Conservation (phyloP, 2,329 filamentous ascomycete species). For the Chaetoscypha palmicola region DNA sequence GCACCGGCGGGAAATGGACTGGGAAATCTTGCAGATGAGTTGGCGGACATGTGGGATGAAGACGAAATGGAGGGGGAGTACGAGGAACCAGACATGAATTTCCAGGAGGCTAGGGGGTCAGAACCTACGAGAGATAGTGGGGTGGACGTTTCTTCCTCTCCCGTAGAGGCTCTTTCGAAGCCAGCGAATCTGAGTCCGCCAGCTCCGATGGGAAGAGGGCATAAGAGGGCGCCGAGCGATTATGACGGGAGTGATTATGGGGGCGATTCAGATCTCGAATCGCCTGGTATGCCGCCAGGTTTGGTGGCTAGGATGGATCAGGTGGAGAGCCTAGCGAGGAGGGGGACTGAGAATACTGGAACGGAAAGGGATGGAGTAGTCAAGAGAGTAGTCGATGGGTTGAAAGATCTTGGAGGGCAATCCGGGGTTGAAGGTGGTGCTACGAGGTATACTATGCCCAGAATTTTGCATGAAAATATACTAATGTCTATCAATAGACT, state of each 20-base stretch:
- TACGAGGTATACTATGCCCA: slow-evolving; percentile 54
- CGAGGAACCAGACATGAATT: slow-evolving; percentile 39
- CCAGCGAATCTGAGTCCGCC: slow-evolving; percentile 20
- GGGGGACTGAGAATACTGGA: slow-evolving; percentile 59
- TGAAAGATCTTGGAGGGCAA: slow-evolving; percentile 67
- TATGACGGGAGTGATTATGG: slow-evolving; percentile 73
- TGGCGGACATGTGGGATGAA: slow-evolving; percentile 65
- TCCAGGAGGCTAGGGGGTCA: slow-evolving; percentile 29
- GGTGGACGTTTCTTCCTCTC: slow-evolving; percentile 28
- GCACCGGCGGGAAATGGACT: slow-evolving; percentile 47
- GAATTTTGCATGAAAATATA: slow-evolving; percentile 1
- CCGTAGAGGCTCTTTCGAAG: slow-evolving; percentile 16
- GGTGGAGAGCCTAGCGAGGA: slow-evolving; percentile 61
- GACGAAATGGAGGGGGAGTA: slow-evolving; percentile 50
- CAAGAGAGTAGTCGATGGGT: slow-evolving; percentile 58
- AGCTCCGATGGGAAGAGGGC: slow-evolving; percentile 27
- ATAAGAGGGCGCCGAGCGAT: slow-evolving; percentile 47
- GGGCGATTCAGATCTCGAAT: slow-evolving; percentile 63
- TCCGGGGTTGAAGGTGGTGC: slow-evolving; percentile 65
- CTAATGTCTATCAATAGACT: slow-evolving; percentile 43
- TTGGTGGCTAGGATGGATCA: slow-evolving; percentile 65
- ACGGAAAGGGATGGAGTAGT: slow-evolving; percentile 60
- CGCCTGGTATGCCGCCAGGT: slow-evolving; percentile 58
- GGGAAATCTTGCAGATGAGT: slow-evolving; percentile 74
- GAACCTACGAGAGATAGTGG: slow-evolving; percentile 31